Evolutionary conservation across 805 yeast genomes (phyloP).

Genomic region (Candida insectalens): DNA sequence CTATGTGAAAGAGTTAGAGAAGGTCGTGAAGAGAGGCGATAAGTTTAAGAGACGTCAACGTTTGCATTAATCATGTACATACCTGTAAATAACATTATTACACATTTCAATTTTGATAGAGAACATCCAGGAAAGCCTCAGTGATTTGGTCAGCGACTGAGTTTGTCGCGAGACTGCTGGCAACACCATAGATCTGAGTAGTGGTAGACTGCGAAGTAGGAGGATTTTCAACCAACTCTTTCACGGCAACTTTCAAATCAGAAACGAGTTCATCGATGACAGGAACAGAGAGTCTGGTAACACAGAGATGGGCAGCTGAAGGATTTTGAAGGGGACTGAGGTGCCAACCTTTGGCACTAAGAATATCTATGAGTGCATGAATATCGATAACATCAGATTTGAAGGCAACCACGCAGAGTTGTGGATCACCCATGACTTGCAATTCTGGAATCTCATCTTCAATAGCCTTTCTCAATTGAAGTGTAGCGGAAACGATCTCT

Average conservation of each 20-base stretch:
- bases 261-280: conserved; percentile 50
- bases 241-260: conserved; percentile 38
- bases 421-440: conserved; percentile 76
- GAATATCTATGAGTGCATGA: conserved; percentile 67
- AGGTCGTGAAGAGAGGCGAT: conserved; percentile 14
- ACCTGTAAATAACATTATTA: neutral
- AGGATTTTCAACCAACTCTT: conserved; percentile 25
- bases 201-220: conserved; percentile 40
- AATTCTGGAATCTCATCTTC: conserved; percentile 43
- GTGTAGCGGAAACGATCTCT: conserved; percentile 59
- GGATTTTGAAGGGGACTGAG: conserved; percentile 81
- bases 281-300: conserved; percentile 60
- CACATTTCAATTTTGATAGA: conserved; percentile 42
- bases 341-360: conserved; percentile 78
- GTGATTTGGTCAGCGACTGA: conserved; percentile 79
- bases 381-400: conserved; percentile 52
- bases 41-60: conserved; percentile 4
- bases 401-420: conserved; percentile 75
- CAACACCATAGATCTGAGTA: conserved; percentile 90
- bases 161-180: conserved; percentile 77
- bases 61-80: neutral
- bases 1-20: conserved; percentile 19
- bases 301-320: conserved; percentile 83
- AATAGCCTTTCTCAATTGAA: conserved; percentile 40
- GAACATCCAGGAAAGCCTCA: conserved; percentile 69